Conservation (phyloP, 2,329 filamentous ascomycete species). For the Venturiaceae sp. region DNA sequence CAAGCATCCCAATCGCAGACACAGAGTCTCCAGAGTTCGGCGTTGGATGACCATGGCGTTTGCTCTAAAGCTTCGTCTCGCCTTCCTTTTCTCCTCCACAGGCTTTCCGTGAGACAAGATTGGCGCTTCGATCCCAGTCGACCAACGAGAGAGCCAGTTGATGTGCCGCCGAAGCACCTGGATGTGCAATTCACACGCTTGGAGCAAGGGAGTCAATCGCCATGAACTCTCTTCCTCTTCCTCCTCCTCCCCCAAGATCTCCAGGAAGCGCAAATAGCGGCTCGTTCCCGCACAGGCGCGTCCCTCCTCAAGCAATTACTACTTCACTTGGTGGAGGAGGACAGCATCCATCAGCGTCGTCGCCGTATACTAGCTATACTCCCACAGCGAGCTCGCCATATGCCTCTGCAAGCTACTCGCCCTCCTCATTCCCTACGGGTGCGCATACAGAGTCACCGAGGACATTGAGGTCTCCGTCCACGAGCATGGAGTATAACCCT, state of each 20-base stretch:
- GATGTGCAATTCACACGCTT: too few species aligned
- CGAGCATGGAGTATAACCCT: constrained; percentile 7
- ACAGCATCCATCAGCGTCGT: neutral
- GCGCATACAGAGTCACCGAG: neutral
- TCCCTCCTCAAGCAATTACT: neutral
- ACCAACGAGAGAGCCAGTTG: neutral
- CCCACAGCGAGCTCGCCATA: neutral
- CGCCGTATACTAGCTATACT: neutral
- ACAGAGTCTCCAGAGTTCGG: neutral
- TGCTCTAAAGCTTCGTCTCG: neutral
- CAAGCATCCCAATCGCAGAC: neutral
- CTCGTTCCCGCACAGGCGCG: neutral
- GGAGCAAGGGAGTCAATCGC: too few species aligned
- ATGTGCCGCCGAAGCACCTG: too few species aligned
- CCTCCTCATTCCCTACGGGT: neutral
- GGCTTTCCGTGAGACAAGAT: neutral
- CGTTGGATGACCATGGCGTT: neutral
- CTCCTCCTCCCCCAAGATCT: constrained; percentile 6
- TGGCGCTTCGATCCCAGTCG: neutral
- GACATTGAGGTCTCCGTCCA: neutral
- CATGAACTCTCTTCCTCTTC: neutral
- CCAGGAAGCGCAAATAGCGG: constrained; percentile 2
- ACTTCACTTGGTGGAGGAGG: neutral
- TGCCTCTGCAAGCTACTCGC: neutral
- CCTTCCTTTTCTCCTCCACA: neutral